phyloP scores from a whole-genome alignment of 306 rosid species.

The Vigna reflexopilosa region DNA sequence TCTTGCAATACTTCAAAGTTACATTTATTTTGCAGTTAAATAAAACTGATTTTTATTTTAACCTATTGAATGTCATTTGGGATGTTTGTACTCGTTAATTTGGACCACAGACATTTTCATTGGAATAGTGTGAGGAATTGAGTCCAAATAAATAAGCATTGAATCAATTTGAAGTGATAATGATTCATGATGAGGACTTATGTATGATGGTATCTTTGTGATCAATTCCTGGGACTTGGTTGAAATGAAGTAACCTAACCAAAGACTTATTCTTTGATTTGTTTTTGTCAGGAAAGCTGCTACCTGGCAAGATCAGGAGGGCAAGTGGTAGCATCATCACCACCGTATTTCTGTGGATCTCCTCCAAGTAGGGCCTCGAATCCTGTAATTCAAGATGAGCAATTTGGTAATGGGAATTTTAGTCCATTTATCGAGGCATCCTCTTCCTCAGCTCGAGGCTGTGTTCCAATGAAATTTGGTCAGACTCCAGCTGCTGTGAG shows the following conservation, averaged over 20 bases:
- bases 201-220: not conserved
- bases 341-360: slow-evolving; percentile 88
- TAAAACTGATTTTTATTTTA: not conserved
- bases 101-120: not conserved
- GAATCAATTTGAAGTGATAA: slow-evolving; percentile 23
- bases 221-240: not conserved
- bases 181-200: slow-evolving; percentile 12
- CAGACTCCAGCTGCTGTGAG: slow-evolving; percentile 74
- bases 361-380: slow-evolving; percentile 95
- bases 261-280: not conserved
- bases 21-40: not conserved
- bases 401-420: slow-evolving; percentile 62
- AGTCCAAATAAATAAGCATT: not conserved
- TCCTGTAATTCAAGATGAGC: slow-evolving; percentile 83
- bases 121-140: not conserved
- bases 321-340: slow-evolving; percentile 56
- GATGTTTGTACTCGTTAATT: not conserved
- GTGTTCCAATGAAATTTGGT: slow-evolving; percentile 71
- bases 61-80: not conserved
- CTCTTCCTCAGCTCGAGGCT: slow-evolving; percentile 58
- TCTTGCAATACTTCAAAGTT: not conserved
- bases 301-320: slow-evolving; percentile 30
- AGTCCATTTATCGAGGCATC: slow-evolving; percentile 54
- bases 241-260: slow-evolving; percentile 21
- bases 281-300: slow-evolving; percentile 54